Evolutionary conservation across 345 rosid genomes (phyloP), one percentile per base, ranked within the genome.

Genomic region (Pugionium dolabratum): DNA sequence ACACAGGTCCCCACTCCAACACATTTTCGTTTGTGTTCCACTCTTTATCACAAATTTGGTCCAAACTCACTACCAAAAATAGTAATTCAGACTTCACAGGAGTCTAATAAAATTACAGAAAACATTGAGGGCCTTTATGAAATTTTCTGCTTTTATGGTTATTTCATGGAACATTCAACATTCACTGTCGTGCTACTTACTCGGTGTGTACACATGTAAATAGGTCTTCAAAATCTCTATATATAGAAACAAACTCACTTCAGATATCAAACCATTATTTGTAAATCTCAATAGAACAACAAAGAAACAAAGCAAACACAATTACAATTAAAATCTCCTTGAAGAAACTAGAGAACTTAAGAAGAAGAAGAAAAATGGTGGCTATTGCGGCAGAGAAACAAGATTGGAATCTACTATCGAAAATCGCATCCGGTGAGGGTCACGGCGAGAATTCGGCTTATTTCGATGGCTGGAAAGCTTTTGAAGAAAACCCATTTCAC

Each of bases 401-500:
- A 34, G 73, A 69, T 31, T 78, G 60, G 27, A 52, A 66, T 2
- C 11, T 81, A 65, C 42, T 91, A 53, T 91, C 97, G 0, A 83
- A 70, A 66, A 79, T 86, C n/a, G 98, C 96, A 1, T 66, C 80
- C 57, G 74, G 86, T 41, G 67, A 83, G 8, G 96, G 92, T 7
- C 98, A 91, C 42, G 87, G 91, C 11, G 98, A 91, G 78, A 79
- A 84, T 9, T 86, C 86, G 0, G 51, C 86, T 4, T 91, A 85
- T 60, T 91, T 91, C 62, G 92, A 86, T 50, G 98, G 98, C 1
- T 91, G 98, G 98, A 91, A 89, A 71, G 98, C 95, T 1, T 85
- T 86, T 36, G 95, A 89, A 53, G 76, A 46, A 7, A 47, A 91
- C 73, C 96, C 96, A 1, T 86, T 72, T 72, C 86, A 94, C 75